Base-by-base conservation (phyloP, 306 rosid genomes). In the Abrus precatorius region DNA sequence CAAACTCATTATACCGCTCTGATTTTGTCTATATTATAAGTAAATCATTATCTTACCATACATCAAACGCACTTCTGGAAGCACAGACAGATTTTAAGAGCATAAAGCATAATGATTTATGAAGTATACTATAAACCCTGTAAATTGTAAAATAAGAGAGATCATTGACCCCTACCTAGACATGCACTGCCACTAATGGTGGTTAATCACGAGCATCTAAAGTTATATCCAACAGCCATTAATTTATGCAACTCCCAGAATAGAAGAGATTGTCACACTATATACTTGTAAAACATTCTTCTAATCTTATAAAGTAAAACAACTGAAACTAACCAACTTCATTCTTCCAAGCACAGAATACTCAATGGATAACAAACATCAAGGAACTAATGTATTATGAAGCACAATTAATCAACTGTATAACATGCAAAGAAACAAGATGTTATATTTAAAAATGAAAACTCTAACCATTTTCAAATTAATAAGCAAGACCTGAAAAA, bases 401-500 rank as follows among this genome's bases (percentile, higher is more conserved):
- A 77, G 76, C 68, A 83, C 81, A 66, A 65, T 65, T 73, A 72
- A 80, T 75, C 72, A 76, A 83, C 77, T 65, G 60, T 67, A 61
- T 80, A 76, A 61, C 61, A 53, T 38, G 75, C 72, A 63, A 77
- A 78, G 72, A 27, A 76, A 71, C 66, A 61, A 63, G 59, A 56
- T 8, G 53, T 44, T 80, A 84, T 62, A 83, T 82, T 76, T 83
- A 41, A 56, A 73, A 77, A 69, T 49, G 78, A 84, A 61, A 81
- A 67, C 34, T 73, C 85, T 73, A 86, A 83, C 76, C 82, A 84
- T 73, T 73, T 52, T 65, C 75, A 81, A 84, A 83, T 56, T 67
- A 72, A 83, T 57, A 61, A 55, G 56, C 64, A 52, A 74, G 43
- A 59, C 64, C 80, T 54, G 83, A 33, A 54, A 74, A 83, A 63